Conservation (phyloP, 345 rosid species). For the Diplotaxis tenuifolia region DNA sequence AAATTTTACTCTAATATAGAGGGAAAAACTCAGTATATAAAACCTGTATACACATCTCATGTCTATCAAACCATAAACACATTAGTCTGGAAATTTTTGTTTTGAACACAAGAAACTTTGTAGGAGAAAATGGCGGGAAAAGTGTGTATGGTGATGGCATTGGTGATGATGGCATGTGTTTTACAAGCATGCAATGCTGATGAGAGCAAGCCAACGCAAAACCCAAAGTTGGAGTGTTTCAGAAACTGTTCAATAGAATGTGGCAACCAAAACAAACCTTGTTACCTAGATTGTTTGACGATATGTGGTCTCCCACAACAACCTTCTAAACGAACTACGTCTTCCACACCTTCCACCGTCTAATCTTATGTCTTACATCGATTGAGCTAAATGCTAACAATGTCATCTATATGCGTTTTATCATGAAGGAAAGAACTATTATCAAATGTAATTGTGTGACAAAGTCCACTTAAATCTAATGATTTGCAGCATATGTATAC, state of each 20-base stretch:
- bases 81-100: neutral
- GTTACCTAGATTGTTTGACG: slow-evolving; percentile 23
- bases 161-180: slow-evolving; percentile 23
- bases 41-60: neutral
- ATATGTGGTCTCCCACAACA: slow-evolving; percentile 28
- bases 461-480: neutral
- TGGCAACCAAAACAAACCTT: slow-evolving; percentile 28
- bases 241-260: slow-evolving; percentile 25
- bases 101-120: neutral
- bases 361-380: neutral
- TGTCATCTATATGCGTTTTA: neutral
- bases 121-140: slow-evolving; percentile 24
- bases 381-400: neutral
- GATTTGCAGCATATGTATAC: neutral
- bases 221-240: slow-evolving; percentile 18
- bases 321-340: neutral
- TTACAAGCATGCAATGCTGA: slow-evolving; percentile 29
- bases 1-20: too few species aligned
- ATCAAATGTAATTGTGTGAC: neutral
- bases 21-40: slow-evolving; percentile 2
- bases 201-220: neutral
- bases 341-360: neutral
- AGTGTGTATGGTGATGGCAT: slow-evolving; percentile 4
- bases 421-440: neutral
- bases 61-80: slow-evolving; percentile 1